These are phyloP conservation scores for Aegilops umbellulata DNA, from an alignment of 176 grass and related monocot genomes.

Conservation along the genomic window DNA sequence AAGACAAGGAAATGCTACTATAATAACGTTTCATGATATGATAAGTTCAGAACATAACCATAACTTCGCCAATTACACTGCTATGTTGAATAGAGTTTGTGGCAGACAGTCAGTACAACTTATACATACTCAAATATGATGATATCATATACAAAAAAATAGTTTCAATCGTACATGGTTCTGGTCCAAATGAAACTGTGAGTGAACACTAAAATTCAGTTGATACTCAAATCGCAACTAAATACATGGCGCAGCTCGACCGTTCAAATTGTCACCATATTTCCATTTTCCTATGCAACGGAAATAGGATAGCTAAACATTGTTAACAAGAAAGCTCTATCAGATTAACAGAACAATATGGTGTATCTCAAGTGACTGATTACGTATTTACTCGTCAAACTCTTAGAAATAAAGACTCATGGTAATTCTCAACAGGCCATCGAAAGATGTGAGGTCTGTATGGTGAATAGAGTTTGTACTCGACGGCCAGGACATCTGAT, in stretches of 20 bases:
- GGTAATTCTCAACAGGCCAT: too few species aligned
- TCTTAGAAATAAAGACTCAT: too few species aligned
- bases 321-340: too few species aligned
- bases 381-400: too few species aligned
- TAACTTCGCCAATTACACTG: background rate
- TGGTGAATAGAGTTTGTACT: too few species aligned
- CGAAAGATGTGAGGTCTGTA: too few species aligned
- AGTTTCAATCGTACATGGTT: background rate
- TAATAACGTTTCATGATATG: background rate
- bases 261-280: background rate
- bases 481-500: too few species aligned
- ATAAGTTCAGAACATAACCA: background rate
- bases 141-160: constrained; percentile 1
- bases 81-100: background rate
- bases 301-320: background rate
- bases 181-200: constrained; percentile 7
- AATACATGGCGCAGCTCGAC: too few species aligned
- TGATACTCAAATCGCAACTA: background rate
- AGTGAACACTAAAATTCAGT: background rate
- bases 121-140: background rate
- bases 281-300: background rate
- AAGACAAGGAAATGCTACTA: background rate
- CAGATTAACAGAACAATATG: too few species aligned
- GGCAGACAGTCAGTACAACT: background rate
- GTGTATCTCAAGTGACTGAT: too few species aligned